Conservation (phyloP, 2,329 filamentous ascomycete species). For the Aspergillus sp. region DNA sequence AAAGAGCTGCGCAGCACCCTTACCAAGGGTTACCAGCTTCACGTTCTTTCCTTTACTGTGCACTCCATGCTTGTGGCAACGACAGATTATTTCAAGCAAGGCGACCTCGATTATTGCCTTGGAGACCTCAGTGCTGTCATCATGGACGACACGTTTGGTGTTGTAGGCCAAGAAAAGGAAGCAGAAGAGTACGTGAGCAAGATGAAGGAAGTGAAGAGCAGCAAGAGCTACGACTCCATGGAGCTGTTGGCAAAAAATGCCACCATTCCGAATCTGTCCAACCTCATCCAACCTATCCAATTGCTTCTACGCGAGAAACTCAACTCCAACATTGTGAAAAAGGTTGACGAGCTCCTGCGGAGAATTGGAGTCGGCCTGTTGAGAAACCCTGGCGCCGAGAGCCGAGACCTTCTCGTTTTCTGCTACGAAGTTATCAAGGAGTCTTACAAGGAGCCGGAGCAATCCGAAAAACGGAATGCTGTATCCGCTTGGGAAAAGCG, state of each 20-base stretch:
- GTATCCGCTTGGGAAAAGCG: conserved; percentile 42
- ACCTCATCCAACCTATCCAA: conserved; percentile 75
- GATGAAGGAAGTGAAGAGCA: conserved; percentile 97
- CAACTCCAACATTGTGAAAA: conserved; percentile 76
- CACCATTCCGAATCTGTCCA: conserved; percentile 69
- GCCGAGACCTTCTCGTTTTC: conserved; percentile 82
- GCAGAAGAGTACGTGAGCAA: conserved; percentile 91
- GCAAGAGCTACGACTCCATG: conserved; percentile 97
- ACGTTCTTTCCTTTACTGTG: conserved; percentile 91
- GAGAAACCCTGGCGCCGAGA: conserved; percentile 74
- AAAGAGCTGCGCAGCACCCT: conserved; percentile 84
- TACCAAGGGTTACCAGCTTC: conserved; percentile 83
- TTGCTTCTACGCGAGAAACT: conserved; percentile 79
- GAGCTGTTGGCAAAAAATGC: conserved; percentile 83
- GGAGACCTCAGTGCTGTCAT: conserved; percentile 74
- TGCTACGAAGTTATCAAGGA: conserved; percentile 93
- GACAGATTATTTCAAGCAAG: conserved; percentile 69
- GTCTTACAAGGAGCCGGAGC: conserved; percentile 66
- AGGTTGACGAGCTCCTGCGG: conserved; percentile 83
- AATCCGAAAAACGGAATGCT: conserved; percentile 24
- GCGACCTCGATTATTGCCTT: conserved; percentile 87
- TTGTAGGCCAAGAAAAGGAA: conserved; percentile 91
- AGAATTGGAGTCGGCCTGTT: conserved; percentile 80
- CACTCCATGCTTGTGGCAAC: conserved; percentile 82
- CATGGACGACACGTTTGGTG: conserved; percentile 97